Evolutionary conservation across 2,329 filamentous ascomycete genomes (phyloP).

Genomic region (Diaporthe ampelina): DNA sequence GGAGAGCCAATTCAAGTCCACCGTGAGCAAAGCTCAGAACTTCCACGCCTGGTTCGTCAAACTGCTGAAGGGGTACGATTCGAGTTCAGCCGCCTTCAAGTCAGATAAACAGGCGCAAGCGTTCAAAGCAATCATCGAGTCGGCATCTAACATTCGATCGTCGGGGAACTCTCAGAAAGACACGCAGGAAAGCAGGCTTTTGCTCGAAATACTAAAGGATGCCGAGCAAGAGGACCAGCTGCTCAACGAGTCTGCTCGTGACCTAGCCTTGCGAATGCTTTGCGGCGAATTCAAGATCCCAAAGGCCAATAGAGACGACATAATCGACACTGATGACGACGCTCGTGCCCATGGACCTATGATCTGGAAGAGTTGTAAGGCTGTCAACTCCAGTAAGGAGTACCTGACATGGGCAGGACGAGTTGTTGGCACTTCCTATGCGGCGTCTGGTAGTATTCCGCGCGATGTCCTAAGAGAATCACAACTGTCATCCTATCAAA

Average conservation of each 20-base stretch:
- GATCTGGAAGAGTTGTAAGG: conserved; percentile 82
- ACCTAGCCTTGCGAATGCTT: conserved; percentile 79
- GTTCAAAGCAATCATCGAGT: conserved; percentile 77
- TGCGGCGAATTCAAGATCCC: conserved; percentile 81
- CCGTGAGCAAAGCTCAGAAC: conserved; percentile 78
- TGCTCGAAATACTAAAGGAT: conserved; percentile 86
- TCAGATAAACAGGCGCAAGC: conserved; percentile 64
- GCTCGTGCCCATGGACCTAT: conserved; percentile 74
- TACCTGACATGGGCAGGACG: conserved; percentile 90
- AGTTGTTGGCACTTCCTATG: conserved; percentile 87
- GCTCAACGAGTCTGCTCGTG: conserved; percentile 77
- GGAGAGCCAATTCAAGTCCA: conserved; percentile 83
- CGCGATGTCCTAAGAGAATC: conserved; percentile 73
- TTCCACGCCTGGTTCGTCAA: conserved; percentile 86
- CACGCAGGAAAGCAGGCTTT: conserved; percentile 82
- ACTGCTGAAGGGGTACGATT: conserved; percentile 75
- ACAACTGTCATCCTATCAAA: conserved; percentile 64
- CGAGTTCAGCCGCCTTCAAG: conserved; percentile 59
- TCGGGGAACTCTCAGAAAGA: conserved; percentile 78
- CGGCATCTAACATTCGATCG: conserved; percentile 76
- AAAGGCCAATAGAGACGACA: conserved; percentile 70
- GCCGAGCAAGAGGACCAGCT: conserved; percentile 72
- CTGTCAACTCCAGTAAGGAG: conserved; percentile 72
- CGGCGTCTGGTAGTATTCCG: conserved; percentile 78
- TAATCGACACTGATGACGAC: conserved; percentile 76